Percentiles rank a stretch among this genome's conserved stretches.
phyloP scores from a whole-genome alignment of 2,329 filamentous ascomycete genomes.

The Metarhizium sp. region DNA sequence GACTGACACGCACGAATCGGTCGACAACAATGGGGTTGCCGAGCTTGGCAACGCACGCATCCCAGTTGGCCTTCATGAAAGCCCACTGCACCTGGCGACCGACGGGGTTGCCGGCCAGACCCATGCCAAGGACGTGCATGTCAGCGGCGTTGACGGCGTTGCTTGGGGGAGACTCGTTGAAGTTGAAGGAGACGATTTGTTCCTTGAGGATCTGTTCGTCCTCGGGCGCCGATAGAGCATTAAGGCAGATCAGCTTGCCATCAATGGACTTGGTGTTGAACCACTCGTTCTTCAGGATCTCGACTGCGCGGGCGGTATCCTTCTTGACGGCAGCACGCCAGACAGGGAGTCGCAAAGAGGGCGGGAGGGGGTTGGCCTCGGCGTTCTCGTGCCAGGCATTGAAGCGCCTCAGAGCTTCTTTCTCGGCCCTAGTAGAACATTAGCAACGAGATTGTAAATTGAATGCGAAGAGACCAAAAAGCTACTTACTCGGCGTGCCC shows the following conservation, averaged over 20 bases:
- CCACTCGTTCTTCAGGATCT: conserved; percentile 78
- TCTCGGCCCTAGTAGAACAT: conserved; percentile 41
- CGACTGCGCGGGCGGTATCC: conserved; percentile 59
- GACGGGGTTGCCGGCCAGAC: conserved; percentile 62
- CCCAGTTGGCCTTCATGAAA: conserved; percentile 80
- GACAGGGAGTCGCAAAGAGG: conserved; percentile 69
- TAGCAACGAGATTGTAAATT: not conserved
- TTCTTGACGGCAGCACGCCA: conserved; percentile 68
- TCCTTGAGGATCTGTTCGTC: conserved; percentile 56
- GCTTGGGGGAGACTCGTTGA: conserved; percentile 49
- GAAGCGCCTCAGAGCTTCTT: conserved; percentile 72
- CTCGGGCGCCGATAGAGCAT: conserved; percentile 65
- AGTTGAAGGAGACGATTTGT: conserved; percentile 69
- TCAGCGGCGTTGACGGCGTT: conserved; percentile 75
- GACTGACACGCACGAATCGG: conserved; percentile 69
- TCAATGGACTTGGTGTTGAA: conserved; percentile 75
- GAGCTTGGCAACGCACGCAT: conserved; percentile 59
- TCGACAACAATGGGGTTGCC: conserved; percentile 82
- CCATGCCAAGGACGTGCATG: conserved; percentile 70
- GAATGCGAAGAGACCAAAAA: not conserved
- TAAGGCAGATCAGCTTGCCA: conserved; percentile 77
- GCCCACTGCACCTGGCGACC: conserved; percentile 73
- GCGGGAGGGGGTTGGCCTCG: conserved; percentile 62
- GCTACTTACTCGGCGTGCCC: conserved; percentile 61
- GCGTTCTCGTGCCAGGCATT: conserved; percentile 64